Evolutionary conservation across 495 filamentous ascomycete species (phyloP).

Genomic region (Lophiostoma macrostomum): DNA sequence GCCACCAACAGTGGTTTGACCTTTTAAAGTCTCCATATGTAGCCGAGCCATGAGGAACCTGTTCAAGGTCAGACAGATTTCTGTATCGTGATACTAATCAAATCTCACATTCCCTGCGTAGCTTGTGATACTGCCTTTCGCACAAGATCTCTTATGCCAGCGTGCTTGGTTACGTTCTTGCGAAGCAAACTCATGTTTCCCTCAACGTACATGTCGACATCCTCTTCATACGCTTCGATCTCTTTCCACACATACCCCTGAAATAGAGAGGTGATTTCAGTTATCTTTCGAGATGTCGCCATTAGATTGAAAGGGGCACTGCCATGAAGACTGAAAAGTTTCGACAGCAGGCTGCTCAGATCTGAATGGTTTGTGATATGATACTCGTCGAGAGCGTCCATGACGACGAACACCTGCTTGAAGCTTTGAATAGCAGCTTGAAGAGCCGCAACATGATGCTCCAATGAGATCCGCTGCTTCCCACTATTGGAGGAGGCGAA

Average conservation of each 20-base stretch:
- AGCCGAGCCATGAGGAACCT: conserved; percentile 21
- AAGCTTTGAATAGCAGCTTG: conserved; percentile 20
- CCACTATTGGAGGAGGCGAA: background rate
- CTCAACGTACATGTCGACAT: conserved; percentile 41
- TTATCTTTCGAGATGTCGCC: conserved; percentile 43
- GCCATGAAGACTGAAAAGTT: conserved; percentile 36
- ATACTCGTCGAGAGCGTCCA: conserved; percentile 53
- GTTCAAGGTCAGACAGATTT: background rate
- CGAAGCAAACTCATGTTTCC: background rate
- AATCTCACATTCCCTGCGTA: background rate
- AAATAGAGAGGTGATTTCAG: conserved; percentile 39
- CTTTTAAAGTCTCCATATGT: conserved; percentile 4
- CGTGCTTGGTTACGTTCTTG: too few species aligned
- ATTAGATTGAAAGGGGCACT: conserved; percentile 36
- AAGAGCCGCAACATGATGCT: conserved; percentile 10
- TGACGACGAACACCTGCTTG: conserved; percentile 42
- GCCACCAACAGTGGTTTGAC: background rate
- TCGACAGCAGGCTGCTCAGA: conserved; percentile 22
- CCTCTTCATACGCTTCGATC: conserved; percentile 42
- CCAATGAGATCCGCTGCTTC: background rate
- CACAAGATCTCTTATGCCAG: background rate
- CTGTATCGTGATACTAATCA: background rate
- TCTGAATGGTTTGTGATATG: background rate
- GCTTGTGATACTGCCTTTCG: background rate
- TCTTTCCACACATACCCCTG: conserved; percentile 22